phyloP scores from a whole-genome alignment of 2,329 filamentous ascomycete genomes.

The Xylaria sp. region DNA sequence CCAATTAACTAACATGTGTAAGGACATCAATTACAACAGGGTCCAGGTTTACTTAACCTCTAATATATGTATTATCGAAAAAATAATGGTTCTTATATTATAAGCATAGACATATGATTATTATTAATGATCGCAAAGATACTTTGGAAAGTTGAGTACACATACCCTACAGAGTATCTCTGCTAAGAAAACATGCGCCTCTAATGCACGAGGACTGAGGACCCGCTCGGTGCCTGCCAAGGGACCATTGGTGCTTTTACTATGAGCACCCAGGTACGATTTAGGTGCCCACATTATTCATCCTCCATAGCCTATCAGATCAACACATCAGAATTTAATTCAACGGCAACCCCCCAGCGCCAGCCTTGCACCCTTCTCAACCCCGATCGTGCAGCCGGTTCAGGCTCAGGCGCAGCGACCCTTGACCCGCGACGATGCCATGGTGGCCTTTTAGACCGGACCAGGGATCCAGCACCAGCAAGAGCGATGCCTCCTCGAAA shows the following conservation, averaged over 20 bases:
- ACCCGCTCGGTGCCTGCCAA: too few species aligned
- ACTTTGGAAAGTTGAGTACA: too few species aligned
- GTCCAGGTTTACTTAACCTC: too few species aligned
- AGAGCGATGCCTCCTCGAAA: constrained; percentile 50
- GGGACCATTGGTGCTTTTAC: background rate
- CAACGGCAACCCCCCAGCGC: constrained; percentile 7
- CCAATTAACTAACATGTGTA: background rate
- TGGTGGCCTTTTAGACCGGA: constrained; percentile 35
- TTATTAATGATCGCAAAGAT: too few species aligned
- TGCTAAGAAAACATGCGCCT: background rate
- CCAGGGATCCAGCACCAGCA: constrained; percentile 30
- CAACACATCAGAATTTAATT: background rate
- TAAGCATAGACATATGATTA: too few species aligned
- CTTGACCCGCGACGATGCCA: constrained; percentile 39
- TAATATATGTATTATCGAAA: too few species aligned
- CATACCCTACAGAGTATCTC: too few species aligned
- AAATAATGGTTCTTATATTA: too few species aligned
- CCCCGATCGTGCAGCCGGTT: constrained; percentile 17
- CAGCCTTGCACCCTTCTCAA: constrained; percentile 11
- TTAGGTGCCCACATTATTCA: constrained; percentile 3
- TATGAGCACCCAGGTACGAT: background rate
- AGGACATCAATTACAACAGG: background rate
- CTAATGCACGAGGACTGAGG: background rate
- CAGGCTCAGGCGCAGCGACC: constrained; percentile 14
- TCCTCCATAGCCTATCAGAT: constrained; percentile 12